Evolutionary conservation across 1,284 basidiomycete genomes (phyloP), one percentile per base, ranked within the genome.

Genomic region (Malassezia psittaci): DNA sequence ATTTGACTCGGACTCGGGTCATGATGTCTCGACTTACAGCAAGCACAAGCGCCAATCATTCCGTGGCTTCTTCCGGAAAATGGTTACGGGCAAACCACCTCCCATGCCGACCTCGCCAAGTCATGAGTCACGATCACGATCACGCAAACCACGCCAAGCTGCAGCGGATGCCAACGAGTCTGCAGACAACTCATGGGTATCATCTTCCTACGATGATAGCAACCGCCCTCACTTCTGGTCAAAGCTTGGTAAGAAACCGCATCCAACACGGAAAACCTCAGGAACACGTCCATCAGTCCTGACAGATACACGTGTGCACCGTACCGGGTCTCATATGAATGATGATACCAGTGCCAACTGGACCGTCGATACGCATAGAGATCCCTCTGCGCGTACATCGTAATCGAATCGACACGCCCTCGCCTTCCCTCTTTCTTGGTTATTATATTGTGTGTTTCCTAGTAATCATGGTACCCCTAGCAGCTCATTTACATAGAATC

Each of bases 21-120:
- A 57, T 54, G 24, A 45, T 34, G 13, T 32, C 12, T 12, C 11
- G 21, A 24, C 41, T 2, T 24, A 9, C 29, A 16, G 43, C 19
- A 43, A 43, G 43, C 43, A 16, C 43, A 29, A 33, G 51, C 8
- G 63, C 56, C 40, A 60, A 53, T 21, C 40, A 57, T 15, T 64
- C 61, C 13, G 51, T 36, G 9, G 54, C 59, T 43, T 44, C 48
- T 44, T 49, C 34, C 38, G 43, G 35, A 46, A 37, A 29, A 44
- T 52, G 32, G 35, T 46, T 4, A 38, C 35, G 6, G 34, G 45
- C 33, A 38, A 38, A 38, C 47, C 34, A 24, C 21, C 35, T 10
- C 35, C 36, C 12, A 19, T 39, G n/a, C 35, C 35, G 10, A 39
- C 36, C 6, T 35, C 45, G 13, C 45, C 45, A 19, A 16, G n/a